Evolutionary conservation across 1,284 basidiomycete genomes (phyloP), one percentile per base, ranked within the genome.

Genomic region (Coniophora puteana): DNA sequence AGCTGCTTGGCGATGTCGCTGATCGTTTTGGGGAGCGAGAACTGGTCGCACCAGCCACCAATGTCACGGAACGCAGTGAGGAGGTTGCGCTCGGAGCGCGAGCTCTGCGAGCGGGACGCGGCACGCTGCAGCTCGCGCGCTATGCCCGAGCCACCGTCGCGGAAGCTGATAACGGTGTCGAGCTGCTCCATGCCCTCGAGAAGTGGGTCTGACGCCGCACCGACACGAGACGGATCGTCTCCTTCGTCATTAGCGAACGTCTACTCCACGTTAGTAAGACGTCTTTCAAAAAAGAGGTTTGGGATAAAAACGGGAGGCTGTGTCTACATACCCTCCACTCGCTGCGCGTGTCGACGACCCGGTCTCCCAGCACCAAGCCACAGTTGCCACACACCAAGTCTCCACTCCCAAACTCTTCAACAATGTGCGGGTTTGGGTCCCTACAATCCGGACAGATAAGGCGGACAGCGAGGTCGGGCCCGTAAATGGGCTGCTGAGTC

Each of bases 191-290:
- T 87, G 36, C 91, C 91, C 59, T 97, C 94, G 67, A 98, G 76
- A 21, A 97, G 71, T 39, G 94, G 93, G 61, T 97, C 93, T 29
- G 85, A 83, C 28, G 93, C 92, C 41, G 92, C 93, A 70, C 96
- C 96, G 51, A 99, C 96, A 89, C 96, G 96, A 54, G 95, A 99
- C 44, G 95, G 95, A 63, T 99, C 96, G 63, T 99, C 96, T 47
- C 95, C 94, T 69, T 98, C 95, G 63, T 99, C 93, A 55, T 93
- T 96, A 52, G 96, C 96, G 66, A 99, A 99, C 44, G 96, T 99
- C 85, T 97, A 76, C 38, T 52, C 41, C 46, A 40, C 43, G 36
- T 46, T 46, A 41, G 33, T 41, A 44, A 47, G 46, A 37, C 37
- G 53, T 51, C 49, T 43, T n/a, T n/a, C 45, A 40, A 27, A 33